phyloP scores from a whole-genome alignment of 1,139 yeast species.

The Magnusiomyces tetraspermus region DNA sequence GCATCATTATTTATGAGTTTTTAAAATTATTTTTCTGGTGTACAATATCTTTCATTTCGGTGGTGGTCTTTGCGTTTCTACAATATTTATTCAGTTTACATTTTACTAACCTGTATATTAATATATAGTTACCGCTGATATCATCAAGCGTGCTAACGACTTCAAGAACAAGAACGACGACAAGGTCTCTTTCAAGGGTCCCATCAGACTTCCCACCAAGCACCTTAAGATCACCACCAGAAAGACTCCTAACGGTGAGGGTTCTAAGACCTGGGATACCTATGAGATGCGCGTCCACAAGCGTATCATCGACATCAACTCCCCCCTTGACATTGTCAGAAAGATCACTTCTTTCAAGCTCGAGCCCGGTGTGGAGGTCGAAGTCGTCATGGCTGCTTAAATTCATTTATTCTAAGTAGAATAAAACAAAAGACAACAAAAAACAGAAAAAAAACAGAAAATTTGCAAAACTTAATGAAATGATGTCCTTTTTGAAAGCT shows the following conservation, averaged over 20 bases:
- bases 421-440: slow-evolving; percentile 11
- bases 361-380: slow-evolving; percentile 41
- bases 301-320: slow-evolving; percentile 97
- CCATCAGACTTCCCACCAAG: slow-evolving; percentile 99
- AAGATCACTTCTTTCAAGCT: slow-evolving; percentile 90
- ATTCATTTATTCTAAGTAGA: background rate
- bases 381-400: slow-evolving; percentile 34
- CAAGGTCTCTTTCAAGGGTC: slow-evolving; percentile 53
- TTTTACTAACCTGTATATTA: slow-evolving; percentile 6
- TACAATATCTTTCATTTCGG: too few species aligned
- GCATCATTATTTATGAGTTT: background rate
- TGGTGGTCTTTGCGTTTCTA: too few species aligned
- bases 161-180: slow-evolving; percentile 40
- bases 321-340: slow-evolving; percentile 91
- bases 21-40: too few species aligned
- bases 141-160: slow-evolving; percentile 79
- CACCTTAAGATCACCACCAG: slow-evolving; percentile 98
- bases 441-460: background rate
- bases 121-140: slow-evolving; percentile 62
- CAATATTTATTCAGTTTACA: background rate
- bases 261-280: slow-evolving; percentile 99
- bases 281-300: slow-evolving; percentile 99
- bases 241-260: slow-evolving; percentile 99
- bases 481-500: background rate
- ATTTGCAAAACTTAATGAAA: background rate